These are phyloP conservation scores for Mycena galopus DNA, from an alignment of 768 basidiomycete species.

Conservation along the genomic window DNA sequence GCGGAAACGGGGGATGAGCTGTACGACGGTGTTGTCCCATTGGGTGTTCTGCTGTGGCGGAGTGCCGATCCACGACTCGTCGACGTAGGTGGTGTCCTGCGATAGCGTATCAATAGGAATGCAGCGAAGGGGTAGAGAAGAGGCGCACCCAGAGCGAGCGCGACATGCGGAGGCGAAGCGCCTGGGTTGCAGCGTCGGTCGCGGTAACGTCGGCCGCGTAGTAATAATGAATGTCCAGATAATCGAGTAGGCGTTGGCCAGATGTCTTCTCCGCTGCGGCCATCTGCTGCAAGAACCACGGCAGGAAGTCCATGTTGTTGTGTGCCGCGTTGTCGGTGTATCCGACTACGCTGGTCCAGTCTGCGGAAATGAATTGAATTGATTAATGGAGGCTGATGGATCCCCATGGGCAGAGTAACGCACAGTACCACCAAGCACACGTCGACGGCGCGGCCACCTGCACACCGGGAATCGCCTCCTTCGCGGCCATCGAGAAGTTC, in stretches of 20 bases:
- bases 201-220: slow-evolving; percentile 65
- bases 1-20: slow-evolving; percentile 64
- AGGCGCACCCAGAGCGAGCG: slow-evolving; percentile 63
- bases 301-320: slow-evolving; percentile 65
- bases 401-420: background rate
- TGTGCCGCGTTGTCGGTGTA: slow-evolving; percentile 65
- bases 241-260: slow-evolving; percentile 64
- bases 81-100: slow-evolving; percentile 62
- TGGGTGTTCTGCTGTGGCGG: slow-evolving; percentile 58
- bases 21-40: slow-evolving; percentile 57
- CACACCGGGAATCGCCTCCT: slow-evolving; percentile 35
- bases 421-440: slow-evolving; percentile 39
- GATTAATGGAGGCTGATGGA: background rate
- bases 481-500: slow-evolving; percentile 47
- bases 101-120: background rate
- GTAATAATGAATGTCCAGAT: slow-evolving; percentile 70
- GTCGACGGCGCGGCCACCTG: slow-evolving; percentile 35
- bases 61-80: slow-evolving; percentile 66
- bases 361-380: slow-evolving; percentile 40
- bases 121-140: background rate
- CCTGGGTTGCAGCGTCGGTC: slow-evolving; percentile 65
- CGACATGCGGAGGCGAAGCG: slow-evolving; percentile 62
- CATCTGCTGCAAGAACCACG: slow-evolving; percentile 69
- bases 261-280: slow-evolving; percentile 48
- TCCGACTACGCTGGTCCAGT: slow-evolving; percentile 66